Evolutionary conservation across 768 basidiomycete genomes (phyloP), one percentile per base, ranked within the genome.

Genomic region (Cyclocybe aegerita): DNA sequence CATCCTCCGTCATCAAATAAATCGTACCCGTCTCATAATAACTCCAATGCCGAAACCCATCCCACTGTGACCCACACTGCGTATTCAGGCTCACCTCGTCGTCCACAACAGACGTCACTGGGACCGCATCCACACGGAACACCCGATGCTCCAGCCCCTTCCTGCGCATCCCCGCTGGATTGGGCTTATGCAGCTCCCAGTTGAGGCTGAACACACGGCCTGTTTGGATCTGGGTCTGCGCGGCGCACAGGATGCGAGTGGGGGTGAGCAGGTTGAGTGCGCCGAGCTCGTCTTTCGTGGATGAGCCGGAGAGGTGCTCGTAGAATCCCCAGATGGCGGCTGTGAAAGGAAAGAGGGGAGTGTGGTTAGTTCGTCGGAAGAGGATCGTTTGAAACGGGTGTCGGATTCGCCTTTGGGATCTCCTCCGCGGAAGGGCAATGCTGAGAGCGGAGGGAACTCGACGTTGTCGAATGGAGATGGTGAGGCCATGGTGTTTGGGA

Each of bases 271-370:
- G 49, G 39, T 63, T 63, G 41, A 63, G 55, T 1, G 62, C 39
- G 6, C 62, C 62, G 29, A 63, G 53, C 36, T 63, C 60, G 39
- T 63, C 62, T 43, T 42, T 43, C 4, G 41, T 12, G 29, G 48
- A 17, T 4, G 58, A 45, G 1, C 53, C 36, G 8, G 58, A 59
- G 17, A 63, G 46, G 35, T 59, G 56, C 16, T 63, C 62, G 52
- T 63, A 63, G 45, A 63, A 63, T 29, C 62, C 62, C 62, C 62
- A 63, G 17, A 63, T 58, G 16, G 62, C 62, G 7, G 56, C 62
- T 63, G 32, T 16, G 7, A 9, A 38, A 2, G 16, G 29, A 17
- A 39, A 34, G 35, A 33, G 17, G 15, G 5, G 23, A 3, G 23
- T 23, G 2, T 23, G 23, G 3, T 1, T 11, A 30, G 49, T 50